Evolutionary conservation across 441 rosid species (phyloP), one percentile per base, ranked within the genome.

Genomic region (Cnidoscolus chayamansa): DNA sequence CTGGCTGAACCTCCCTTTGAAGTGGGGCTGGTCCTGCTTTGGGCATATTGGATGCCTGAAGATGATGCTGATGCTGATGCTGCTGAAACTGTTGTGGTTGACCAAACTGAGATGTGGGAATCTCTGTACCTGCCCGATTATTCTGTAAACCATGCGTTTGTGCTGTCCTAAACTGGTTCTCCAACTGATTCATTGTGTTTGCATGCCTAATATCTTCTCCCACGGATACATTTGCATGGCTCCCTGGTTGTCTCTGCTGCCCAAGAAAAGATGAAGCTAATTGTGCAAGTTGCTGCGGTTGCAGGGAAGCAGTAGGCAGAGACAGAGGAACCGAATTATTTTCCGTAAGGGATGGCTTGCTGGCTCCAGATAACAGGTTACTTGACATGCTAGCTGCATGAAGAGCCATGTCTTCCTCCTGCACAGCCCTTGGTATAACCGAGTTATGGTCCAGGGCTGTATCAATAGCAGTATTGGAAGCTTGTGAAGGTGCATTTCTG

Each of bases 241-340:
- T 87, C 19, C 85, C 87, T 7, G 79, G 67, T 59, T 81, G 93
- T 72, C 84, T 71, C 77, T 86, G 90, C 77, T 86, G 94, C 72
- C 90, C 93, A 10, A 85, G 83, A 72, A 87, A 84, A 72, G 92
- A 84, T 19, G 96, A 88, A 40, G 90, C 87, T 79, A 94, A 72
- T 61, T 88, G 92, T 31, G 93, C 86, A 75, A 94, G 84, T 67
- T 82, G 96, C 72, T 88, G 91, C 13, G 94, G 86, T 75, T 88
- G 88, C 77, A 92, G 79, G 65, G 82, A 81, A 49, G 85, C 59
- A 68, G 77, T 48, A 56, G 88, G 78, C 74, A 59, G 65, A 20
- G 93, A 82, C 51, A 70, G 67, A 56, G 63, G 56, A 59, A 63
- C 68, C 55, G 76, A 51, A 15, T 73, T 73, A 31, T 73, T 73